Percentiles rank a stretch among this genome's conserved stretches.
These are phyloP conservation scores for Colletotrichum chrysophilum DNA, from an alignment of 2,329 filamentous ascomycete genomes.

Conservation along the genomic window DNA sequence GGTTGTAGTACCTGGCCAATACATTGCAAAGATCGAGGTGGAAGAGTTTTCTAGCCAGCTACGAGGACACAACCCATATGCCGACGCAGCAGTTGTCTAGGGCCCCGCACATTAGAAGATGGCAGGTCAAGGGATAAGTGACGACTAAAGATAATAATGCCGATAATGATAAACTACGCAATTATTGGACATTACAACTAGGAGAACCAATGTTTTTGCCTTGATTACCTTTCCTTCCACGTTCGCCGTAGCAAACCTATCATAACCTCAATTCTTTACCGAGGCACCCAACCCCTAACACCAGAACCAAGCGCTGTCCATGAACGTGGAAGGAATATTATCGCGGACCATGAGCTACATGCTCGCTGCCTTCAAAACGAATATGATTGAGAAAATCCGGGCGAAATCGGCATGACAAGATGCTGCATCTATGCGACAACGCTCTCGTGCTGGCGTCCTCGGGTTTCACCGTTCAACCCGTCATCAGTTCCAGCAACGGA, in stretches of 20 bases:
- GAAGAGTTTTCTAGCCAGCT: slow-evolving; percentile 74
- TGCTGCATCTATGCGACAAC: slow-evolving; percentile 44
- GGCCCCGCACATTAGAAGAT: not conserved
- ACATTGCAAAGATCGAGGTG: slow-evolving; percentile 87
- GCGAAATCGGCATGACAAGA: too few species aligned
- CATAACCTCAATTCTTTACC: slow-evolving; percentile 6
- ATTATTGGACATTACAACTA: not conserved
- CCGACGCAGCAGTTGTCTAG: not conserved
- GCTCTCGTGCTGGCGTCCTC: slow-evolving; percentile 60
- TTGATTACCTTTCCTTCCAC: not conserved
- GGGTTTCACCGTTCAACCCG: slow-evolving; percentile 60
- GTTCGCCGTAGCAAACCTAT: not conserved
- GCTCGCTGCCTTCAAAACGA: not conserved
- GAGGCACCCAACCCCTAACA: slow-evolving; percentile 1
- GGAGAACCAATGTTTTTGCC: not conserved
- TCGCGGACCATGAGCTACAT: not conserved
- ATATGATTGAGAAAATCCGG: not conserved
- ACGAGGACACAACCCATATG: slow-evolving; percentile 22
- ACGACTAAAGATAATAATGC: not conserved
- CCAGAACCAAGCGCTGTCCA: not conserved
- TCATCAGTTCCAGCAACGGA: slow-evolving; percentile 58
- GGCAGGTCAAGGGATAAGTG: not conserved
- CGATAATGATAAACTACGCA: not conserved
- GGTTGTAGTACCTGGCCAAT: slow-evolving; percentile 85
- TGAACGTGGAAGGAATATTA: not conserved